Conservation (phyloP, 2,329 filamentous ascomycete genomes). For the Trichoderma sp. region DNA sequence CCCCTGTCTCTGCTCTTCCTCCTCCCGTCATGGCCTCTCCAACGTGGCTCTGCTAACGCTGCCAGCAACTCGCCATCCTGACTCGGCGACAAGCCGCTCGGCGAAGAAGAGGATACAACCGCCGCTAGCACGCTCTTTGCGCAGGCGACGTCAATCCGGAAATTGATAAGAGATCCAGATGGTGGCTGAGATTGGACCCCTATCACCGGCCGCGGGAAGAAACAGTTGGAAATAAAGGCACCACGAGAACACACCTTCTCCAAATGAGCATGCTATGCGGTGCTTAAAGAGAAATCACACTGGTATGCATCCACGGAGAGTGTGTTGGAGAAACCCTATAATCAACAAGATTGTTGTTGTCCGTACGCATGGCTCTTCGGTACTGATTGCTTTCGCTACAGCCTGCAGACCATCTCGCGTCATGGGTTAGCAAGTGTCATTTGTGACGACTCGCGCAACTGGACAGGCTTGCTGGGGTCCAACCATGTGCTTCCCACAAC, state of each 20-base stretch:
- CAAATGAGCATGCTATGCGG: slow-evolving; percentile 14
- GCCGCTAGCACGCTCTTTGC: slow-evolving; percentile 5
- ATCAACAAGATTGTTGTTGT: too few relatives aligned
- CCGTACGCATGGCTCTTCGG: not conserved
- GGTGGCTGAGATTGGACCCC: slow-evolving; percentile 3
- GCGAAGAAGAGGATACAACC: slow-evolving; percentile 19
- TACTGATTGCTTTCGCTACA: not conserved
- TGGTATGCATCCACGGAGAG: not conserved
- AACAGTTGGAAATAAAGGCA: not conserved
- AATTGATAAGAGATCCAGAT: slow-evolving; percentile 6
- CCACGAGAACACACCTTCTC: not conserved
- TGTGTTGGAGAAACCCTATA: too few relatives aligned
- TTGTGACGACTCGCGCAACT: not conserved
- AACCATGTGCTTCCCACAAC: not conserved
- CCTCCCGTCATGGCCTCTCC: not conserved
- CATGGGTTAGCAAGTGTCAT: not conserved
- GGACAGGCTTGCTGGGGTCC: not conserved
- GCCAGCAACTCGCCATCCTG: not conserved
- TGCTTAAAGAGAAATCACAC: not conserved
- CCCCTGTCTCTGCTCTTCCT: not conserved
- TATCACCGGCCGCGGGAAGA: not conserved
- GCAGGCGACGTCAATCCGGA: not conserved
- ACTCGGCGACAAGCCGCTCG: not conserved
- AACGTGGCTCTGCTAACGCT: not conserved
- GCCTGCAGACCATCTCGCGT: not conserved